Base-by-base conservation (phyloP, 1,284 basidiomycete species). In the Moniliophthora roreri region DNA sequence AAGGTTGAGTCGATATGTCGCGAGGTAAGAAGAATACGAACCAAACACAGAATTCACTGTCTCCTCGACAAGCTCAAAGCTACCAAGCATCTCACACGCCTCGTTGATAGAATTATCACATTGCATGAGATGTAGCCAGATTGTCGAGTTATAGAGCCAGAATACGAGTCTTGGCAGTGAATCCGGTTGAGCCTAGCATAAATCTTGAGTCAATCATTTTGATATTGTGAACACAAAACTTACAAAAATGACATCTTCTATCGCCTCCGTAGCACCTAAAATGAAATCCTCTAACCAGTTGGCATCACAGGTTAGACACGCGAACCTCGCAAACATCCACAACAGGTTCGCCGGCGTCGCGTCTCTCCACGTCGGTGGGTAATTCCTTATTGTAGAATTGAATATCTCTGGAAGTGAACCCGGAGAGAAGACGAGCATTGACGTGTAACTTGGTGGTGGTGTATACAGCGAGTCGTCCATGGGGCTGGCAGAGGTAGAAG, bases 21-120 rank as follows among this genome's bases (percentile, higher is more conserved):
- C 38, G 15, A 15, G 39, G 49, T 51, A 11, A 58, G n/a, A 51
- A 32, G 6, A 11, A 32, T 32, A 58, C 77, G 58, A 62, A 94
- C 92, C 92, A 65, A 93, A 96, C 48, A 98, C 90, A 41, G 95
- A 95, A 68, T 98, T 95, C 55, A 98, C 82, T 24, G 97, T 85
- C 71, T 96, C 93, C 67, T 91, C 87, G 44, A 93, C 80, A 48
- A 91, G 74, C 50, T 86, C 84, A 57, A 91, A 89, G 2, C 91
- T 84, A 35, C 89, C 89, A 46, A 95, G 71, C 64, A 88, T 80
- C 62, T 93, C 89, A 62, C 91, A 94, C 1, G 85, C 82, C 55
- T 83, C 81, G 51, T 80, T 83, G 54, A 95, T 83, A 9, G 81
- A 79, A 42, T 81, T 79, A 66, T 98, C 95, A 58, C 89, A 91